phyloP scores from a whole-genome alignment of 1,284 basidiomycete species.

The Garcileccinum viscosum region DNA sequence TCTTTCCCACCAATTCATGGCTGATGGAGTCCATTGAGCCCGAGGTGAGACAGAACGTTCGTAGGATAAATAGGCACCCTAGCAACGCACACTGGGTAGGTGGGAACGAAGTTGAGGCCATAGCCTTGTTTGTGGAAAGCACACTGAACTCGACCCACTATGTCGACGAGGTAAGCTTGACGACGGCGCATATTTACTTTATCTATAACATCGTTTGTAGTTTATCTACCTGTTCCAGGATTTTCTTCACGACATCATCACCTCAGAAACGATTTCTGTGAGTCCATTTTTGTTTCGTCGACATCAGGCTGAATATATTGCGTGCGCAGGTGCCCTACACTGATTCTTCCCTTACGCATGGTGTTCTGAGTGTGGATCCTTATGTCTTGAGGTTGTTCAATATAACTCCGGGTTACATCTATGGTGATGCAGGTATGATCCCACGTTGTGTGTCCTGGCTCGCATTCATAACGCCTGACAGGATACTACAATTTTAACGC shows the following conservation, averaged over 20 bases:
- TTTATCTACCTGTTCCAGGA: slow-evolving; percentile 60
- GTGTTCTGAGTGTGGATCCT: slow-evolving; percentile 39
- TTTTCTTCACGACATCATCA: slow-evolving; percentile 48
- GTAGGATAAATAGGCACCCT: slow-evolving; percentile 35
- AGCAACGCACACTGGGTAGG: slow-evolving; percentile 63
- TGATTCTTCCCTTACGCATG: slow-evolving; percentile 66
- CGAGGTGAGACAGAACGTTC: slow-evolving; percentile 66
- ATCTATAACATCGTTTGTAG: no score
- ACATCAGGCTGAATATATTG: background rate
- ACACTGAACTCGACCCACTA: slow-evolving; percentile 50
- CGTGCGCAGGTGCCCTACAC: slow-evolving; percentile 60
- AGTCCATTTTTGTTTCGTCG: slow-evolving; percentile 10
- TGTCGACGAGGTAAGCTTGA: slow-evolving; percentile 59
- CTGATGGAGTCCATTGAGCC: slow-evolving; percentile 39
- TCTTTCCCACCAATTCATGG: slow-evolving; percentile 53
- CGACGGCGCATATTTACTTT: no score
- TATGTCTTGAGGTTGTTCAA: slow-evolving; percentile 62
- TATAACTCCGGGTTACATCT: slow-evolving; percentile 56
- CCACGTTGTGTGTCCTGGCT: no score
- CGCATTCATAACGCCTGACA: slow-evolving; percentile 16
- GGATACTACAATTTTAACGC: slow-evolving; percentile 68
- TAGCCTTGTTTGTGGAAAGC: slow-evolving; percentile 36
- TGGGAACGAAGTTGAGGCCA: slow-evolving; percentile 67
- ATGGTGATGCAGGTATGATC: slow-evolving; percentile 58
- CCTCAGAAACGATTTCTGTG: slow-evolving; percentile 50